Base-by-base conservation (phyloP, 2,329 filamentous ascomycete species). In the Dothiorella sarmentorum region DNA sequence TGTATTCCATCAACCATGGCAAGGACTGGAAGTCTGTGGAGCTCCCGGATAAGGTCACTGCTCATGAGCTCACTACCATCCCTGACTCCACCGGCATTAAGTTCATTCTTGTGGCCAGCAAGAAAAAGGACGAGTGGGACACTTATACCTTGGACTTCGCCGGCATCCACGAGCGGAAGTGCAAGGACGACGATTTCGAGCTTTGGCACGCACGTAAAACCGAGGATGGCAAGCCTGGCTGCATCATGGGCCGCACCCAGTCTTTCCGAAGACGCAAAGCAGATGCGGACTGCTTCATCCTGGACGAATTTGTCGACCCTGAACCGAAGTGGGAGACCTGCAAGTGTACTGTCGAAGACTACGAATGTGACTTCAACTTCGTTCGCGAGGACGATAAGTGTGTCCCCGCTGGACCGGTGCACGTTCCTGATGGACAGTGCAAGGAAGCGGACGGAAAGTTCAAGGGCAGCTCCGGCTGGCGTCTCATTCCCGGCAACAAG, bases 351-450 rank as follows among this genome's bases (percentile, higher is more conserved):
- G 84, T 88, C 59, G 78, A 80, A 31, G 95, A 99, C 72, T 99
- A 96, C 71, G 94, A 99, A 75, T 99, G 94, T 71, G 93, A 97
- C 70, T 96, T 89, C 79, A 95, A 96, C 72, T 97, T 96, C 70
- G 78, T 85, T 60, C 83, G 84, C 59, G 80, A 80, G 33, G 78
- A 83, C 3, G 85, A 93, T 62, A 80, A 83, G 55, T 97, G 94
- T 70, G 79, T 85, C 22, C 81, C 83, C 7, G 82, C 80, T 24
- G 85, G 84, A 0, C 77, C 82, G 3, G 72, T 96, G 42, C 71
- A 79, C 2, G 77, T 85, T 2, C 91, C 92, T 0, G 82, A 89
- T 45, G 90, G 85, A 7, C 82, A 83, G 26, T 99, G 94, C 73
- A 84, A 88, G 68, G 82, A 85, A 40, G 78, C 82, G 3, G 83